phyloP scores from a whole-genome alignment of 306 rosid genomes.

The Vachellia pachyceras region DNA sequence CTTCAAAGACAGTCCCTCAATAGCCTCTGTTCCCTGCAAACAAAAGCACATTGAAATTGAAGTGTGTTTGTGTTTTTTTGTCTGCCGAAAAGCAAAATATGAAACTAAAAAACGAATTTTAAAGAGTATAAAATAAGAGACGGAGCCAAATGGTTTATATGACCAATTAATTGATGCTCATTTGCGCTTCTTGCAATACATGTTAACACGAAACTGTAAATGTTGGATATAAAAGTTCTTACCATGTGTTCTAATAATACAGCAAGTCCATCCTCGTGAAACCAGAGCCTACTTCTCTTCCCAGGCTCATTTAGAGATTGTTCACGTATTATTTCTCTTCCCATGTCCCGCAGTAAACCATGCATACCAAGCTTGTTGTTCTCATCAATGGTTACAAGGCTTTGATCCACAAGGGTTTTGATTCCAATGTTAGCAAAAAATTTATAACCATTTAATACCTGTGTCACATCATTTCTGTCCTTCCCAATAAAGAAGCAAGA shows the following conservation, averaged over 20 bases:
- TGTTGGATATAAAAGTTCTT: neutral
- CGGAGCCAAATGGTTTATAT: neutral
- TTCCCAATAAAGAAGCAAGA: neutral
- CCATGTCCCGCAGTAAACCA: neutral
- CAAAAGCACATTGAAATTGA: no score
- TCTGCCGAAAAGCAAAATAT: no score
- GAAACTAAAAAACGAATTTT: no score
- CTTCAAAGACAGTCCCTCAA: neutral
- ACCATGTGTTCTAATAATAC: neutral
- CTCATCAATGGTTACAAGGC: neutral
- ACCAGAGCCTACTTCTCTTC: neutral
- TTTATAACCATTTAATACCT: neutral
- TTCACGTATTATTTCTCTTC: neutral
- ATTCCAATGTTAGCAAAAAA: neutral
- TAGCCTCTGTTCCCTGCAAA: neutral
- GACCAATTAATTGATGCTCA: neutral
- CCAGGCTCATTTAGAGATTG: neutral
- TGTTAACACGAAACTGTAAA: neutral
- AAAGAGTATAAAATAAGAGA: no score
- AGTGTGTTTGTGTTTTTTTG: neutral
- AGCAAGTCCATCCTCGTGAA: neutral
- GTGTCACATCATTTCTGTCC: neutral
- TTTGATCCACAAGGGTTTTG: neutral
- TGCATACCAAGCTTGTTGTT: neutral
- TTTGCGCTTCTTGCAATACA: neutral